Conservation (phyloP, 768 basidiomycete species). For the Lentinula sp. region DNA sequence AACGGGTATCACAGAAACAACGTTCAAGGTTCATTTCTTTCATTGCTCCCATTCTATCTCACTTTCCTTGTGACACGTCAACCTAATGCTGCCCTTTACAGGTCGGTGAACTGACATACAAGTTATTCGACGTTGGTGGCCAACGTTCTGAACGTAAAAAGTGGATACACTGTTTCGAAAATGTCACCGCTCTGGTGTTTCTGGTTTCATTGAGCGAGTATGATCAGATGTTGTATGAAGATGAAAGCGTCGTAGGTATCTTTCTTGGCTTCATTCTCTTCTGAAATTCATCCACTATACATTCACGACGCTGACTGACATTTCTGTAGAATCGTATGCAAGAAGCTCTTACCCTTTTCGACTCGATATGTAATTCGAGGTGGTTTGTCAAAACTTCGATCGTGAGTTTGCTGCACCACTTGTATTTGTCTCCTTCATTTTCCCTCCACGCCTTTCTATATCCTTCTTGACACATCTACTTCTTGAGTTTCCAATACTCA, state of each 20-base stretch:
- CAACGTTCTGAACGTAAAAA: slow-evolving; percentile 78
- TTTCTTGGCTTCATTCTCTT: neutral
- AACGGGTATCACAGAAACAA: slow-evolving; percentile 96
- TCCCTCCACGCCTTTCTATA: no score
- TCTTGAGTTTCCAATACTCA: no score
- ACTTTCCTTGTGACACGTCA: no score
- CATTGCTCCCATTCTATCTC: no score
- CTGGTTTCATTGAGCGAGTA: slow-evolving; percentile 92
- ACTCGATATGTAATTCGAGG: slow-evolving; percentile 95
- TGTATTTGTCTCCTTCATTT: no score
- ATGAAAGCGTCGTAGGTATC: slow-evolving; percentile 79
- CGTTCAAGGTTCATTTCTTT: slow-evolving; percentile 49
- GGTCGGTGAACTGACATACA: slow-evolving; percentile 91
- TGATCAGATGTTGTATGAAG: slow-evolving; percentile 96
- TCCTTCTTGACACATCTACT: no score
- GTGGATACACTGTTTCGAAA: slow-evolving; percentile 89
- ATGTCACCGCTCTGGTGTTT: slow-evolving; percentile 91
- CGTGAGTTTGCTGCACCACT: slow-evolving; percentile 35
- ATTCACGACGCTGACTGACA: slow-evolving; percentile 19
- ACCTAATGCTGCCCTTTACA: neutral
- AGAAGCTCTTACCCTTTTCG: slow-evolving; percentile 92
- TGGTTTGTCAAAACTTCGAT: slow-evolving; percentile 97
- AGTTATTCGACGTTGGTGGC: slow-evolving; percentile 85
- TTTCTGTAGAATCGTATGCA: slow-evolving; percentile 85
- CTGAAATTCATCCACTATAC: no score